phyloP scores from a whole-genome alignment of 257 asterid genomes.

The Orobanche coerulescens region DNA sequence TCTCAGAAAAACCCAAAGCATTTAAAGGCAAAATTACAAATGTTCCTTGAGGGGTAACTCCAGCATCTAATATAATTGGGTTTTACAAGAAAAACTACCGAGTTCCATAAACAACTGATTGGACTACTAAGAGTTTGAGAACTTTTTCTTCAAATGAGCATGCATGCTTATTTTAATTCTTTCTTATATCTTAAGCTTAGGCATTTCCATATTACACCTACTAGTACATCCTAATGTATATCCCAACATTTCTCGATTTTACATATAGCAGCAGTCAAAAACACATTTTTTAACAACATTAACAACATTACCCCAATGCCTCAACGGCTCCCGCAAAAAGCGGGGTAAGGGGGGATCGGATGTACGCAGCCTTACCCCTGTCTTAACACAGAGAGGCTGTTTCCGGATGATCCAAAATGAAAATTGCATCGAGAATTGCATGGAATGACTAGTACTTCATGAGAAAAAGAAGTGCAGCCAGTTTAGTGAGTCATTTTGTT shows the following conservation, averaged over 20 bases:
- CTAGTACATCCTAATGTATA: not conserved
- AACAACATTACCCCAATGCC: too few relatives aligned
- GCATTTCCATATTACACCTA: not conserved
- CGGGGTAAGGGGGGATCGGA: too few relatives aligned
- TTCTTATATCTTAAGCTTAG: not conserved
- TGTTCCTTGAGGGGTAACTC: not conserved
- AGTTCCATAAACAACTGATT: not conserved
- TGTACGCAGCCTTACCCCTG: too few relatives aligned
- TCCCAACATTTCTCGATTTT: not conserved
- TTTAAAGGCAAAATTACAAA: not conserved
- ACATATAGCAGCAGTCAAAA: not conserved
- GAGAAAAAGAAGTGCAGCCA: too few relatives aligned
- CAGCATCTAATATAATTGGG: not conserved
- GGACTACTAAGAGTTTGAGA: not conserved
- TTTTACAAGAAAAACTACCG: not conserved
- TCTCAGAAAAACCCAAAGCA: not conserved
- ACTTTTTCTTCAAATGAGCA: not conserved
- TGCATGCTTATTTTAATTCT: not conserved
- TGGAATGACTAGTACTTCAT: too few relatives aligned
- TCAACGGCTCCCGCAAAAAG: too few relatives aligned
- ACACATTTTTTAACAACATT: too few relatives aligned
- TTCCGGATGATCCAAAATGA: too few relatives aligned
- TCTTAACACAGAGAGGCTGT: too few relatives aligned
- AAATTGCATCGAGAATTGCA: too few relatives aligned
- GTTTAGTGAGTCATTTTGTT: too few relatives aligned